A percentile compares a stretch with the other conserved stretches of the same genome.
phyloP scores from a whole-genome alignment of 495 filamentous ascomycete species.

The Hypoxylon rickii region DNA sequence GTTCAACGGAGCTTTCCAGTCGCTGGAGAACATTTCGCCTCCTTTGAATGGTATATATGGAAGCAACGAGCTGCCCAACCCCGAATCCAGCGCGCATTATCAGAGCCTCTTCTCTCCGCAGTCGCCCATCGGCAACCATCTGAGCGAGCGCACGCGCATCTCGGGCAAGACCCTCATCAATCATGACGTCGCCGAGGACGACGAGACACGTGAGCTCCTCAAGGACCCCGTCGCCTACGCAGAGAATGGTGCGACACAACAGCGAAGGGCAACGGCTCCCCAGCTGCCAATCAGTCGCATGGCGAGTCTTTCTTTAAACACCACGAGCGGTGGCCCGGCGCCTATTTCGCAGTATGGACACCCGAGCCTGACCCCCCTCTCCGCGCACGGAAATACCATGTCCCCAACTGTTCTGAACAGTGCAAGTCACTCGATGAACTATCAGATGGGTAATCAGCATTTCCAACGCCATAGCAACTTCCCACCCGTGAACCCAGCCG shows the following conservation, averaged over 20 bases:
- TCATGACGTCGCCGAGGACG: conserved; percentile 74
- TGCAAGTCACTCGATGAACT: conserved; percentile 48
- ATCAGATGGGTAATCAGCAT: conserved; percentile 62
- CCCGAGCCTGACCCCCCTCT: conserved; percentile 45
- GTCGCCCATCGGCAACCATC: conserved; percentile 78
- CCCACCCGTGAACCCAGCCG: conserved; percentile 90
- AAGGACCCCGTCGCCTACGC: conserved; percentile 86
- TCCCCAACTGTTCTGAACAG: conserved; percentile 61
- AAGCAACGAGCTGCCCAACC: conserved; percentile 62
- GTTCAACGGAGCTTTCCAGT: conserved; percentile 78
- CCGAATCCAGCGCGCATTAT: conserved; percentile 65
- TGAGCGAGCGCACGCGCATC: conserved; percentile 69
- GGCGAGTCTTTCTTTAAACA: conserved; percentile 71
- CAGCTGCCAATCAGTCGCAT: conserved; percentile 75
- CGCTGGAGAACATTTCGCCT: conserved; percentile 71
- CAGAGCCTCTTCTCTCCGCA: conserved; percentile 81
- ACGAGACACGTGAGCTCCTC: conserved; percentile 82
- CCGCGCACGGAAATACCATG: conserved; percentile 62
- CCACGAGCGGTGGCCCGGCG: conserved; percentile 53
- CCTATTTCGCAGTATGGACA: conserved; percentile 58
- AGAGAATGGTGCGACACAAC: conserved; percentile 67
- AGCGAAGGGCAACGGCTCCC: conserved; percentile 75
- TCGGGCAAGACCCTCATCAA: conserved; percentile 86
- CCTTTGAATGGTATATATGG: conserved; percentile 60
- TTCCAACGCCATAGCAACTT: conserved; percentile 69